phyloP scores from a whole-genome alignment of 1,284 basidiomycete genomes.

The Cerioporus squamosus region DNA sequence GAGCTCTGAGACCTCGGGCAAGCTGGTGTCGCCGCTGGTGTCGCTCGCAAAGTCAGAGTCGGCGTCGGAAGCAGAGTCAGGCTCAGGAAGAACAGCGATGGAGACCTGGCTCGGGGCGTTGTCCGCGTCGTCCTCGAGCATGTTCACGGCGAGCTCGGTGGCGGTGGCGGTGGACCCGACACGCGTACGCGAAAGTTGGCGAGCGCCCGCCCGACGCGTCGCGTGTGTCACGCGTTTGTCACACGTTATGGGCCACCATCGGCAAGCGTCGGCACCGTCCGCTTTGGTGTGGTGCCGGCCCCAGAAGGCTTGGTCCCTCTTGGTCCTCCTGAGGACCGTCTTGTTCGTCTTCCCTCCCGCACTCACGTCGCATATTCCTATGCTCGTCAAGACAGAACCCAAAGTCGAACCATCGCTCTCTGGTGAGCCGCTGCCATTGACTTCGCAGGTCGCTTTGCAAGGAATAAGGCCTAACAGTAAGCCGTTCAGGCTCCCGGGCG shows the following conservation, averaged over 20 bases:
- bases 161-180: too few relatives aligned
- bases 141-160: not conserved
- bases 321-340: too few relatives aligned
- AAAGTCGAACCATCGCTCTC: too few relatives aligned
- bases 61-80: not conserved
- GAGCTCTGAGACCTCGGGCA: slow-evolving; percentile 11
- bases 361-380: too few relatives aligned
- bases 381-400: too few relatives aligned
- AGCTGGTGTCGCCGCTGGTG: not conserved
- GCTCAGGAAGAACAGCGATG: not conserved
- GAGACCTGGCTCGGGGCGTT: not conserved
- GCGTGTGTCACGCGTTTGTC: slow-evolving; percentile 8
- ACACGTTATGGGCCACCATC: not conserved
- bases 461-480: too few relatives aligned
- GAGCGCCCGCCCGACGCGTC: slow-evolving; percentile 1
- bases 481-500: too few relatives aligned
- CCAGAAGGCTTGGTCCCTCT: not conserved
- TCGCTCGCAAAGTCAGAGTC: slow-evolving; percentile 1
- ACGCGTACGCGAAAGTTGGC: not conserved
- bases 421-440: too few relatives aligned
- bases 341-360: too few relatives aligned
- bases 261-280: too few relatives aligned
- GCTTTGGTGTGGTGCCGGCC: too few relatives aligned
- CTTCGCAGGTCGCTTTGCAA: too few relatives aligned
- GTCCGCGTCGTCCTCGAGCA: not conserved